A percentile compares a stretch with the other conserved stretches of the same genome.
Conservation (phyloP, 202 grass and related monocot species). For the Bolboschoenoplectus hybrid region DNA sequence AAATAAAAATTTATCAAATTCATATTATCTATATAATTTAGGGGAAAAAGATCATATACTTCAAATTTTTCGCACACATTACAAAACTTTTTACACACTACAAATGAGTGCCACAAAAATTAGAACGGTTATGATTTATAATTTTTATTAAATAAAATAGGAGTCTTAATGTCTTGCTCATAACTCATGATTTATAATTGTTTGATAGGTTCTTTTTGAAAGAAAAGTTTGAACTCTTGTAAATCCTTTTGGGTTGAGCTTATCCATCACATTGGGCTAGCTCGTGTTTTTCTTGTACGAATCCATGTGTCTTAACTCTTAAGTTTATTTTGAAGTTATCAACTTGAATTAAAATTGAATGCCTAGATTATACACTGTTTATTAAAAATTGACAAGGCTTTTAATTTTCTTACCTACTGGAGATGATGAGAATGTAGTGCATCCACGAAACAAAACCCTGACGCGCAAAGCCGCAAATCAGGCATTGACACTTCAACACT, state of each 20-base stretch:
- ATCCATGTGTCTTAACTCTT: background rate
- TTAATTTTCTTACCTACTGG: constrained; percentile 1
- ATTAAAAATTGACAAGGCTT: background rate
- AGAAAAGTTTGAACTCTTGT: background rate
- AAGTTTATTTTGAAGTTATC: background rate
- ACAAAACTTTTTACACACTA: no score
- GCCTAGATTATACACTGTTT: no score
- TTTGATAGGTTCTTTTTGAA: background rate
- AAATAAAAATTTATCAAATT: background rate
- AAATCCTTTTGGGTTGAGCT: background rate
- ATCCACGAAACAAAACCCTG: constrained; percentile 4
- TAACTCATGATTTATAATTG: background rate
- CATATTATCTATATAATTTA: background rate
- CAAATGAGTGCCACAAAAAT: no score
- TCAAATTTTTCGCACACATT: no score
- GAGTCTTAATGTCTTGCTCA: background rate
- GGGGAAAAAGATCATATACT: no score
- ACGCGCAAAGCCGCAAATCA: constrained; percentile 14
- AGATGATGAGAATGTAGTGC: background rate
- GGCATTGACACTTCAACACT: constrained; percentile 24
- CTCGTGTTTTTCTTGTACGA: background rate
- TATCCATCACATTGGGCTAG: background rate
- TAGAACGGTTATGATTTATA: no score
- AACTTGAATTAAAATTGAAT: background rate
- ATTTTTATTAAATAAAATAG: background rate